phyloP scores from a whole-genome alignment of 2,329 filamentous ascomycete species.

The Paraphoma chrysanthemicola region DNA sequence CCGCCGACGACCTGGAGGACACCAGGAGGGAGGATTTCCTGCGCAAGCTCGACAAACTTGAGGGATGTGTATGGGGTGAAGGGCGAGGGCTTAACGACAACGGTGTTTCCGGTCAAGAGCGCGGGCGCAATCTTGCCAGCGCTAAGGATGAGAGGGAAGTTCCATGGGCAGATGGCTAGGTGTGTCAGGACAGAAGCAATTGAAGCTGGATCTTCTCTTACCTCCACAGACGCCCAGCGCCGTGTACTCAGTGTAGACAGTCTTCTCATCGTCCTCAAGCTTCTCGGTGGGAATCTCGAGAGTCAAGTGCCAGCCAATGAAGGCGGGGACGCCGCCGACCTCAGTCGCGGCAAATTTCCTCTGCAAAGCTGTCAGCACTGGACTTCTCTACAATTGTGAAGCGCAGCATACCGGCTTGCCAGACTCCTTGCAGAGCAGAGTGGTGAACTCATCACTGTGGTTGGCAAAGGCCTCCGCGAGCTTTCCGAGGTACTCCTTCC shows the following conservation, averaged over 20 bases:
- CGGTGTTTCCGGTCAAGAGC: slow-evolving; percentile 62
- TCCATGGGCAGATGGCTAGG: slow-evolving; percentile 50
- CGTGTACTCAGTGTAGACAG: slow-evolving; percentile 54
- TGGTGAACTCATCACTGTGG: slow-evolving; percentile 39
- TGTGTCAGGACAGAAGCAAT: background rate
- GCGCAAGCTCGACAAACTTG: slow-evolving; percentile 67
- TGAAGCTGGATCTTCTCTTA: background rate
- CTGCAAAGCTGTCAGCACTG: slow-evolving; percentile 26
- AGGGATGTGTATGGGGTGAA: slow-evolving; percentile 66
- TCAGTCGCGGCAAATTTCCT: slow-evolving; percentile 52
- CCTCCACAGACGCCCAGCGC: slow-evolving; percentile 55
- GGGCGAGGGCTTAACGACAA: slow-evolving; percentile 65
- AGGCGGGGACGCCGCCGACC: slow-evolving; percentile 43
- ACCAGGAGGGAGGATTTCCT: slow-evolving; percentile 66
- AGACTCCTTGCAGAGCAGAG: slow-evolving; percentile 43
- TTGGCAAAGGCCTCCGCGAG: slow-evolving; percentile 31
- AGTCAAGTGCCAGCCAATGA: slow-evolving; percentile 49
- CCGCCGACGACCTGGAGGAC: slow-evolving; percentile 69
- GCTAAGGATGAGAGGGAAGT: slow-evolving; percentile 61
- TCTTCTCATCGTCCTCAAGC: slow-evolving; percentile 55
- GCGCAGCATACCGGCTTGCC: slow-evolving; percentile 43
- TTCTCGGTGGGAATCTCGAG: slow-evolving; percentile 48
- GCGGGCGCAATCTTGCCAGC: slow-evolving; percentile 64
- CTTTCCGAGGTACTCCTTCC: slow-evolving; percentile 40
- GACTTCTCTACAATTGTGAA: too few relatives aligned